phyloP scores from a whole-genome alignment of 1,284 basidiomycete species.

The Hemileia vastatrix region DNA sequence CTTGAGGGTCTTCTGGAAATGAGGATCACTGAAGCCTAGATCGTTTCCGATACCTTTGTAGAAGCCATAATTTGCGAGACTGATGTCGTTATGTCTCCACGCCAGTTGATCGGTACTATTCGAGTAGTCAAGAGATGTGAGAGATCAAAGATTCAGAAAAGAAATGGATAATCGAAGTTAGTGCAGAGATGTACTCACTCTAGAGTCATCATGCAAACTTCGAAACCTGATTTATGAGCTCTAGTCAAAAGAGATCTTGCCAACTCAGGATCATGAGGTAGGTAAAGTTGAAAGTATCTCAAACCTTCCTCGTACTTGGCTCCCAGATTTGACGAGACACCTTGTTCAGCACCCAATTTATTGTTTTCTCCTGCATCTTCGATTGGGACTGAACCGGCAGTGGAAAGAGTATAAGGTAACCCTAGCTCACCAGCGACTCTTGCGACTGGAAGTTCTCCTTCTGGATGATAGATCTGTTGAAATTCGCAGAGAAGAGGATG shows the following conservation, averaged over 20 bases:
- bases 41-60: conserved; percentile 48
- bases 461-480: conserved; percentile 56
- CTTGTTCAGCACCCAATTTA: conserved; percentile 42
- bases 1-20: conserved; percentile 51
- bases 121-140: no score
- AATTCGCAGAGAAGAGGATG: no score
- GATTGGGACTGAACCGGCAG: conserved; percentile 59
- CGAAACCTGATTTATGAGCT: conserved; percentile 51
- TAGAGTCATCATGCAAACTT: conserved; percentile 50
- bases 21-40: conserved; percentile 56
- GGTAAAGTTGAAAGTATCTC: conserved; percentile 73
- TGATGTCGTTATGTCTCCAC: conserved; percentile 54
- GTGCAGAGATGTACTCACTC: no score
- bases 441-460: conserved; percentile 61
- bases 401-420: conserved; percentile 62
- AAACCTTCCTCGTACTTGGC: conserved; percentile 48
- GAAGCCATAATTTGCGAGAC: conserved; percentile 50
- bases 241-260: conserved; percentile 49
- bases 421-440: conserved; percentile 56
- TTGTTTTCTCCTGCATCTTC: conserved; percentile 63
- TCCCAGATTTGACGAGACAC: conserved; percentile 14
- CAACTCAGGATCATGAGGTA: conserved; percentile 48
- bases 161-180: no score
- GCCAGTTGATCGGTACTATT: conserved; percentile 57
- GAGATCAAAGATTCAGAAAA: no score